Evolutionary conservation across 805 yeast genomes (phyloP), one percentile per base, ranked within the genome.

Genomic region (Candida broadrunensis): DNA sequence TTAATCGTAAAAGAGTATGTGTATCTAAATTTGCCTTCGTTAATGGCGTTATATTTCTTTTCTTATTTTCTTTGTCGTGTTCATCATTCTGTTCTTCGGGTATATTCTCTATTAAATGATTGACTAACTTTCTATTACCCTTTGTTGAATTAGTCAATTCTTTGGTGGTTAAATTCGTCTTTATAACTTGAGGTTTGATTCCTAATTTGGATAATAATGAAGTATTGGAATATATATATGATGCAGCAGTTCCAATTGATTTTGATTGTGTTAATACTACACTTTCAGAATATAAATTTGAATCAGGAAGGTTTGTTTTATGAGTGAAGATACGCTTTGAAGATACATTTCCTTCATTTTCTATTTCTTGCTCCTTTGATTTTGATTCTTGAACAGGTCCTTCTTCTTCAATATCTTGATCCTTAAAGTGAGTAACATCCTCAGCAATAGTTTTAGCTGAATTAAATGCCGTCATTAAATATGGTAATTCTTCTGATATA

Each of bases 401-500:
- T 23, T 20, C 23, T 25, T 35, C 43, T 3, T 41, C 29, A 14
- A 47, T 51, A 5, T 48, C 54, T 21, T 55, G 56, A 18, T 53
- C 57, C 38, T 49, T 48, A 46, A 47, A 59, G 40, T 54, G 60
- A 9, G 35, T 50, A 25, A 61, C 48, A 44, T 80, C 87, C 46
- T 75, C 75, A 42, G 80, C 84, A 13, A 79, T 61, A 27, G 70
- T 75, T 47, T 72, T 78, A 2, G 83, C 85, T 44, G 79, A 77
- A 54, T 78, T 75, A 52, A 83, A 84, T 14, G 88, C 89, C 17
- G 77, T 68, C 73, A 83, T 67, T 51, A 84, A 59, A 43, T 73
- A 74, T 1, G 91, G 91, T 45, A 84, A 56, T 53, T 83, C 86
- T 37, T 80, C 84, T 1, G 81, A 54, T 13, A 84, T 63, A 6